These are phyloP conservation scores for Thermothielavioides terrestris DNA, from an alignment of 495 filamentous ascomycete species.

Conservation along the genomic window DNA sequence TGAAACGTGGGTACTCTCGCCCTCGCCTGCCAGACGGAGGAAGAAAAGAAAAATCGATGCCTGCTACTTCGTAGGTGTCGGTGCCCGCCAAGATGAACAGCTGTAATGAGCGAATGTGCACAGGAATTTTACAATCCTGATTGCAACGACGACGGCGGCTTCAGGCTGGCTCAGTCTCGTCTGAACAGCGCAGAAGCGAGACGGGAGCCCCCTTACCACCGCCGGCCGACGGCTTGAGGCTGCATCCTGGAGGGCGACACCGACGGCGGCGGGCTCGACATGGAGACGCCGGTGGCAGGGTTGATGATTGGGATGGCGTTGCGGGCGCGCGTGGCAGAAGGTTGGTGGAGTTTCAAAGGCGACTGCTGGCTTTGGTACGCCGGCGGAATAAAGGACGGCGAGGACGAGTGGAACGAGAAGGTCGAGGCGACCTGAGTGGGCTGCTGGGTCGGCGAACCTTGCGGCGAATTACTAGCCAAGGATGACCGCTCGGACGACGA, in stretches of 20 bases:
- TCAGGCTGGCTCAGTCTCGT: conserved; percentile 16
- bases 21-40: conserved; percentile 23
- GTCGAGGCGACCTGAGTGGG: conserved; percentile 63
- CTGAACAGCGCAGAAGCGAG: conserved; percentile 27
- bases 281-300: conserved; percentile 77
- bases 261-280: conserved; percentile 85
- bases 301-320: conserved; percentile 99
- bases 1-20: conserved; percentile 12
- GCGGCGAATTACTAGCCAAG: conserved; percentile 86
- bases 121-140: conserved; percentile 18
- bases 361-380: conserved; percentile 42
- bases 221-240: conserved; percentile 37
- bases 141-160: conserved; percentile 29
- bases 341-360: conserved; percentile 74
- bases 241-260: conserved; percentile 84
- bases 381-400: conserved; percentile 59
- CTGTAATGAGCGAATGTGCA: conserved; percentile 21
- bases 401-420: conserved; percentile 72
- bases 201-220: conserved; percentile 38
- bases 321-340: conserved; percentile 73
- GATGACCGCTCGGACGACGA: conserved; percentile 92
- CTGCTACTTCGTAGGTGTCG: conserved; percentile 24
- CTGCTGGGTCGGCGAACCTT: conserved; percentile 68
- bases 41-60: conserved; percentile 28
- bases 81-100: conserved; percentile 35